Percentiles rank a stretch among this genome's conserved stretches.
These are phyloP conservation scores for Trifolium fragiferum DNA, from an alignment of 306 rosid species.

Conservation along the genomic window DNA sequence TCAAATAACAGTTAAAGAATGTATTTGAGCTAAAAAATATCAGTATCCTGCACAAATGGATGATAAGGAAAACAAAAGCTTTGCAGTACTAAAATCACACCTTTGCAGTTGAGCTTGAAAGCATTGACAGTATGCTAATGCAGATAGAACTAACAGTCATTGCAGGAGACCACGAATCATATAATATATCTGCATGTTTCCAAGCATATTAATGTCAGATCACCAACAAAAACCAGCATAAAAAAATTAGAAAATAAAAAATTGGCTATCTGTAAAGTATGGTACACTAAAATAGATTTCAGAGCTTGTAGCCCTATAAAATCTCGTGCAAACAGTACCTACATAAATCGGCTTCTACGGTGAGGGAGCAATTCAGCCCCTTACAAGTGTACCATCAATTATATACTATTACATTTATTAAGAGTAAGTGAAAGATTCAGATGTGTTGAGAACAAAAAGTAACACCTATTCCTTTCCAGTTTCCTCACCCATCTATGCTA, in stretches of 20 bases:
- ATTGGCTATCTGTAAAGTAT: background rate
- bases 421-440: too few species aligned
- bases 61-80: constrained; percentile 32
- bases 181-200: constrained; percentile 82
- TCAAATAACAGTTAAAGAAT: background rate
- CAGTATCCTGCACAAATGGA: constrained; percentile 13
- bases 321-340: constrained; percentile 3
- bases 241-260: background rate
- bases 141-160: constrained; percentile 99
- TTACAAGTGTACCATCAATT: background rate
- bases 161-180: constrained; percentile 99
- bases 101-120: constrained; percentile 95
- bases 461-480: too few species aligned
- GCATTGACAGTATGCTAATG: constrained; percentile 99
- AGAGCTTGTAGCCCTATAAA: constrained; percentile 4
- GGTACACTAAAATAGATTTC: constrained; percentile 18
- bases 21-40: background rate
- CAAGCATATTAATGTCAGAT: constrained; percentile 48
- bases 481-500: too few species aligned
- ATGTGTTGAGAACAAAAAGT: too few species aligned
- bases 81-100: constrained; percentile 50
- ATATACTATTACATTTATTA: too few species aligned
- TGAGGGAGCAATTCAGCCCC: too few species aligned
- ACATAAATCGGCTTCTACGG: too few species aligned
- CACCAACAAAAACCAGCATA: constrained; percentile 23